phyloP scores from a whole-genome alignment of 2,329 filamentous ascomycete genomes.

The Chalara sp. region DNA sequence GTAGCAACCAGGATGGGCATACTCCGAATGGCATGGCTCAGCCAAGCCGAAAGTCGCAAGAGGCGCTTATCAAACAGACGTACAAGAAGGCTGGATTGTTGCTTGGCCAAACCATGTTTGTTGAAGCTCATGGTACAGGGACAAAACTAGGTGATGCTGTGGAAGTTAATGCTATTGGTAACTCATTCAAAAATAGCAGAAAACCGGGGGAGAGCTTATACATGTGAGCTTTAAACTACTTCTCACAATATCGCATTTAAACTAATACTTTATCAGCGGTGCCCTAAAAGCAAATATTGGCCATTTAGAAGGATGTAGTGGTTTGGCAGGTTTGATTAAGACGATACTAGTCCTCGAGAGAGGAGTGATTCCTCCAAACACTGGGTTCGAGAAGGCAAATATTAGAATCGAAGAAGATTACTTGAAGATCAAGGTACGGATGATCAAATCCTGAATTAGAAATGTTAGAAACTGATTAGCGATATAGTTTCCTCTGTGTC shows the following conservation, averaged over 20 bases:
- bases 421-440: slow-evolving; percentile 7
- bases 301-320: slow-evolving; percentile 13
- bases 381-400: neutral
- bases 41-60: slow-evolving; percentile 40
- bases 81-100: slow-evolving; percentile 10
- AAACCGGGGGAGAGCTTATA: slow-evolving; percentile 8
- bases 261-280: neutral
- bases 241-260: no score
- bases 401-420: slow-evolving; percentile 15
- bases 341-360: slow-evolving; percentile 12
- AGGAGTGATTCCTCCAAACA: slow-evolving; percentile 27
- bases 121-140: slow-evolving; percentile 18
- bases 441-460: slow-evolving; percentile 24
- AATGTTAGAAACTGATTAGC: slow-evolving; percentile 15
- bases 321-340: slow-evolving; percentile 10
- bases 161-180: slow-evolving; percentile 5
- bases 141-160: slow-evolving; percentile 9
- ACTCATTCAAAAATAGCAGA: neutral
- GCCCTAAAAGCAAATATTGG: slow-evolving; percentile 18
- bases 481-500: neutral
- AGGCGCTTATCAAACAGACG: slow-evolving; percentile 2
- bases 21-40: slow-evolving; percentile 46
- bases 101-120: slow-evolving; percentile 5
- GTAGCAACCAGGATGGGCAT: slow-evolving; percentile 46
- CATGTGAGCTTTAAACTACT: neutral